Evolutionary conservation across 495 filamentous ascomycete species (phyloP).

Genomic region (Amorphotheca resinae): DNA sequence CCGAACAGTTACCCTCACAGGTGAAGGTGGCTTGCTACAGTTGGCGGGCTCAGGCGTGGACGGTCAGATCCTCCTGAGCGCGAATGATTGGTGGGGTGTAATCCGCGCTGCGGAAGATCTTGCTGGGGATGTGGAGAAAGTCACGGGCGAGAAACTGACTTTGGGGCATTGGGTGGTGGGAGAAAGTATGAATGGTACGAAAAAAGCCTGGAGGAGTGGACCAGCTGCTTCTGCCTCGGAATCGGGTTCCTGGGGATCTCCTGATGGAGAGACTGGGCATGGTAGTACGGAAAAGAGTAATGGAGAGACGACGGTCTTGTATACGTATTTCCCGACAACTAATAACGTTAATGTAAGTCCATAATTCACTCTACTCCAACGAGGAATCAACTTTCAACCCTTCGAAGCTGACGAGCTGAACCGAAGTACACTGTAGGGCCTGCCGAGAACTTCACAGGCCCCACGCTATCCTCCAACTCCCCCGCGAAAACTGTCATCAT

Average conservation of each 20-base stretch:
- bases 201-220: neutral
- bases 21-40: slow-evolving; percentile 26
- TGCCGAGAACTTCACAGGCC: slow-evolving; percentile 30
- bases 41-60: slow-evolving; percentile 30
- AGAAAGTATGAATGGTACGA: neutral
- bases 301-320: slow-evolving; percentile 24
- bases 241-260: too few relatives aligned
- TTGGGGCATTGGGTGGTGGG: slow-evolving; percentile 31
- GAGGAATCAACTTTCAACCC: neutral
- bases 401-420: neutral
- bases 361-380: neutral
- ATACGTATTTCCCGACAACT: slow-evolving; percentile 31
- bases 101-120: slow-evolving; percentile 54
- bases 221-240: too few relatives aligned
- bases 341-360: slow-evolving; percentile 36
- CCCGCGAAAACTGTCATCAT: slow-evolving; percentile 46
- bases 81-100: slow-evolving; percentile 52
- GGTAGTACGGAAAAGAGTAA: neutral
- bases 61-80: slow-evolving; percentile 39
- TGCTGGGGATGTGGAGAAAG: slow-evolving; percentile 56
- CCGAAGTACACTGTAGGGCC: slow-evolving; percentile 34
- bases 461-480: slow-evolving; percentile 29
- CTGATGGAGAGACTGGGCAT: neutral
- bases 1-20: slow-evolving; percentile 34
- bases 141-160: slow-evolving; percentile 49